Evolutionary conservation across 176 grass and related monocot species (phyloP).

Genomic region (Poa annua): DNA sequence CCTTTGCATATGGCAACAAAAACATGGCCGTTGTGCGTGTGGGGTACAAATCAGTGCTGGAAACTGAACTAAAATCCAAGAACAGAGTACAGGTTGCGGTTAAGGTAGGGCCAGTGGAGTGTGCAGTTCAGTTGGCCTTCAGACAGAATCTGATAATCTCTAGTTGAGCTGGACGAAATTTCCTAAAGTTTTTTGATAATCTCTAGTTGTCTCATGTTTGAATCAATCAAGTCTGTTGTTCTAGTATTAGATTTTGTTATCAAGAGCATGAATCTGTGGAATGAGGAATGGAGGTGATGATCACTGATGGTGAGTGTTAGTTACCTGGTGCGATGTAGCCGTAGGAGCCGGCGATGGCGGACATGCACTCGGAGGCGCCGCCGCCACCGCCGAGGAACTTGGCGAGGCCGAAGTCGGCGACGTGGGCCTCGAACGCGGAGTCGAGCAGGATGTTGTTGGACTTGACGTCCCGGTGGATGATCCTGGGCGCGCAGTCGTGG

Average conservation of each 20-base stretch:
- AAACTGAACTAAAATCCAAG: neutral
- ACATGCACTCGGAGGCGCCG: slow-evolving; percentile 80
- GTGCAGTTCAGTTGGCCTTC: neutral
- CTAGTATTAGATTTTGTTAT: neutral
- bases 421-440: slow-evolving; percentile 81
- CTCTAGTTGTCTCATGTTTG: neutral
- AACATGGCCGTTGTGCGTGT: neutral
- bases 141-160: neutral
- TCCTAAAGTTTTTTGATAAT: neutral
- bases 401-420: slow-evolving; percentile 94
- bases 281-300: neutral
- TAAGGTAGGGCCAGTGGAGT: neutral
- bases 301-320: neutral
- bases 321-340: slow-evolving; percentile 98
- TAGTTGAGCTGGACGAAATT: neutral
- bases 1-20: slow-evolving; percentile 32
- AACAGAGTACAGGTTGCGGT: neutral
- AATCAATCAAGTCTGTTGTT: neutral
- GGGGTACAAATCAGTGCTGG: neutral
- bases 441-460: slow-evolving; percentile 96
- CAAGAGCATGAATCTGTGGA: neutral
- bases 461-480: slow-evolving; percentile 92
- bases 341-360: slow-evolving; percentile 81
- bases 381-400: slow-evolving; percentile 64
- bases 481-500: slow-evolving; percentile 79